These are phyloP conservation scores for Pseudonitzschia multiseries DNA, from an alignment of 108 stramenopile genomes.

Conservation along the genomic window DNA sequence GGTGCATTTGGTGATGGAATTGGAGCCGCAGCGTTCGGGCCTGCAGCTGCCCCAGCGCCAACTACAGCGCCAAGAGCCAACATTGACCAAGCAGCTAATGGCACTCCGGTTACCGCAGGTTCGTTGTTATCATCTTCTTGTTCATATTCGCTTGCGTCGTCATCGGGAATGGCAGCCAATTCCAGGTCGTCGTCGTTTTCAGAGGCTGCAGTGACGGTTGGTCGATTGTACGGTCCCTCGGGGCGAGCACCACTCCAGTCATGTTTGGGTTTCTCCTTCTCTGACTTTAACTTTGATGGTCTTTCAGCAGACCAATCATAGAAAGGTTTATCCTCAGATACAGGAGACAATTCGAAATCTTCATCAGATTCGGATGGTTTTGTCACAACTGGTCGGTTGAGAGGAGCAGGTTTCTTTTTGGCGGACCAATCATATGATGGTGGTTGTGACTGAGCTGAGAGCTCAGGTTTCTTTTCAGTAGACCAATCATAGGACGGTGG, in stretches of 20 bases:
- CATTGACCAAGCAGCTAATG: constrained; percentile 40
- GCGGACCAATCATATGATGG: constrained; percentile 9
- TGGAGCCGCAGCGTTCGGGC: not conserved
- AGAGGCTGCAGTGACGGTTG: constrained; percentile 17
- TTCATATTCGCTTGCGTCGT: constrained; percentile 33
- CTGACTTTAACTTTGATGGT: constrained; percentile 23
- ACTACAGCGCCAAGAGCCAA: constrained; percentile 31
- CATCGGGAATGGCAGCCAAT: constrained; percentile 7
- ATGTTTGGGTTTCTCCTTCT: constrained; percentile 29
- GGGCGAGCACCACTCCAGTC: constrained; percentile 42
- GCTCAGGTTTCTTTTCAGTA: constrained; percentile 1
- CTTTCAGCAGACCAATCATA: constrained; percentile 23
- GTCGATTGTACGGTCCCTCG: constrained; percentile 32
- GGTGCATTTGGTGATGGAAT: not conserved
- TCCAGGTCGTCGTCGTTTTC: constrained; percentile 24
- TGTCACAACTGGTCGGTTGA: constrained; percentile 7
- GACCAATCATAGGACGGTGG: not conserved
- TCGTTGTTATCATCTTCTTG: constrained; percentile 32
- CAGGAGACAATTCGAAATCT: constrained; percentile 4
- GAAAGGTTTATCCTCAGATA: constrained; percentile 18
- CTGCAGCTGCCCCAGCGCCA: constrained; percentile 24
- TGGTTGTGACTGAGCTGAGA: not conserved
- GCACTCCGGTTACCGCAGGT: constrained; percentile 31
- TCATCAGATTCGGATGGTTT: constrained; percentile 10
- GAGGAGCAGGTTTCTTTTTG: not conserved